Conservation (phyloP, 345 rosid species). For the Cochlearia excelsa region DNA sequence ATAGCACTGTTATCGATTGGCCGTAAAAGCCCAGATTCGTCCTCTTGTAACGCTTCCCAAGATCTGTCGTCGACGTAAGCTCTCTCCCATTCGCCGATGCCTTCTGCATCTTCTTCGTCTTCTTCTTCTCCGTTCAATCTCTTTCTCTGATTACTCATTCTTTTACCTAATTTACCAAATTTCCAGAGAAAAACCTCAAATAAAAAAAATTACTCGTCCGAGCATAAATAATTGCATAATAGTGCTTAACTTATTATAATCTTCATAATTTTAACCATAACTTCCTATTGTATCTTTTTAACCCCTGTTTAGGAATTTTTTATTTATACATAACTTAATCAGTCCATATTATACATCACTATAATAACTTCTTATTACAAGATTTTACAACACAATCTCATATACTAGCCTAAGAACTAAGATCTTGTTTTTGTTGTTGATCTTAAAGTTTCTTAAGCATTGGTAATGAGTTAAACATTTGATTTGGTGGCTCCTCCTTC, state of each 20-base stretch:
- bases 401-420: too few relatives aligned
- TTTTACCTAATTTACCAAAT: neutral
- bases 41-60: slow-evolving; percentile 89
- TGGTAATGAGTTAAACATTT: slow-evolving; percentile 45
- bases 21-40: slow-evolving; percentile 76
- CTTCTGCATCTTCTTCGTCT: slow-evolving; percentile 62
- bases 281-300: neutral
- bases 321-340: too few relatives aligned
- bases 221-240: neutral
- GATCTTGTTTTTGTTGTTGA: too few relatives aligned
- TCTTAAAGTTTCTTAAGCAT: slow-evolving; percentile 27
- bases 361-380: too few relatives aligned
- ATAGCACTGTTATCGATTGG: slow-evolving; percentile 65
- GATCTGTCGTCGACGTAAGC: slow-evolving; percentile 76
- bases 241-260: neutral
- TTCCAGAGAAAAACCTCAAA: too few relatives aligned
- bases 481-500: slow-evolving; percentile 53
- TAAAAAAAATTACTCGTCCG: too few relatives aligned
- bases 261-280: neutral
- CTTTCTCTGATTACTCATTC: slow-evolving; percentile 47
- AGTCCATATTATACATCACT: too few relatives aligned
- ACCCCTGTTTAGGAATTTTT: neutral
- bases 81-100: slow-evolving; percentile 75
- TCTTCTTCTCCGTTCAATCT: slow-evolving; percentile 53
- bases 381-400: too few relatives aligned